Evolutionary conservation across 140 eudicot species (phyloP).

Genomic region (Ambrosia hybrid): DNA sequence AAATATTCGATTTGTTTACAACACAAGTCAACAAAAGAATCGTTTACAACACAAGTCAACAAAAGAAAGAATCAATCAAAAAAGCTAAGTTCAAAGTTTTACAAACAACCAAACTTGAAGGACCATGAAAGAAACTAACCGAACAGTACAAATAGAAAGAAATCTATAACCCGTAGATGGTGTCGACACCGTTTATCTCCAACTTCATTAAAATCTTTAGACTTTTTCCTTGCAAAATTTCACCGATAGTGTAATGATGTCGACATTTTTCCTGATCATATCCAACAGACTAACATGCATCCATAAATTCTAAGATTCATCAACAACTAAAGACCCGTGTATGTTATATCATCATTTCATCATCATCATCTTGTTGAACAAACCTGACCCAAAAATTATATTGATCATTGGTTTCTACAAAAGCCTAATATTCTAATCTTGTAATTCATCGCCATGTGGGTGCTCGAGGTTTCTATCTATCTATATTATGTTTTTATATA

Average conservation of each 20-base stretch:
- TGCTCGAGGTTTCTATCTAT: conserved; percentile 30
- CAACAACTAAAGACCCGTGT: background rate
- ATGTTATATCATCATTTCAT: background rate
- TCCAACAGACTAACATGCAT: background rate
- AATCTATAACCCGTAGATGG: conserved; percentile 5
- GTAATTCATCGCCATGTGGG: conserved; percentile 22
- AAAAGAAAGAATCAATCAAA: no score
- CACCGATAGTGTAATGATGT: conserved; percentile 28
- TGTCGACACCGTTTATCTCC: conserved; percentile 30
- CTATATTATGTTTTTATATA: background rate
- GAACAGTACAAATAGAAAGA: conserved; percentile 19
- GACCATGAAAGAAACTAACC: background rate
- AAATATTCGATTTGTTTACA: no score
- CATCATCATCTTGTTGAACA: background rate
- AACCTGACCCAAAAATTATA: no score
- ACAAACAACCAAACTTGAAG: background rate
- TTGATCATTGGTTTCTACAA: no score
- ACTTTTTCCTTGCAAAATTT: conserved; percentile 5
- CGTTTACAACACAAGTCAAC: no score
- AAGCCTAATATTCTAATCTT: background rate
- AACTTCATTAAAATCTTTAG: conserved; percentile 1
- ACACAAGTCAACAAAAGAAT: no score
- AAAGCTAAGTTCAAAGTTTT: background rate
- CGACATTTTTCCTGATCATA: conserved; percentile 34
- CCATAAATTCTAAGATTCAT: background rate